Evolutionary conservation across 768 basidiomycete species (phyloP), one percentile per base, ranked within the genome.

Genomic region (Rhizopogon sp.): DNA sequence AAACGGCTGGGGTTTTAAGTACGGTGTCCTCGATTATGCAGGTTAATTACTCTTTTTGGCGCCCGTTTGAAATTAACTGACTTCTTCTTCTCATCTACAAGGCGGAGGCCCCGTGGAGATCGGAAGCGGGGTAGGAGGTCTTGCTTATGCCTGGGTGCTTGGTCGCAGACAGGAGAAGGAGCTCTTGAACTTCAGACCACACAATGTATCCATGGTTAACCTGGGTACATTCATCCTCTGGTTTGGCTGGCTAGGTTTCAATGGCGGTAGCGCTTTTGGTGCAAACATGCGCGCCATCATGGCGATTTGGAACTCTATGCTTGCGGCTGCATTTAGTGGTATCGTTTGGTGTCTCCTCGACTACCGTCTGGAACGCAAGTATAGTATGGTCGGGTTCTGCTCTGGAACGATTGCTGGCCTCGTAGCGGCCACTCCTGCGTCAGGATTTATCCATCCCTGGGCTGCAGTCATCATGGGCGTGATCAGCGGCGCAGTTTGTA

Each of bases 161-260:
- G 94, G 94, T 17, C 84, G 85, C 49, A 80, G 94, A 56, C 77
- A 84, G 58, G 84, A 88, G 60, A 79, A 79, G 43, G 85, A 90
- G 61, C 69, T 89, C 8, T 66, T 83, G 56, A 88, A 88, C 67
- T 94, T 93, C 74, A 80, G 90, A 57, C 92, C 93, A 7, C 90
- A 95, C 71, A 92, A 93, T 67, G 90, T 93, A 20, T 84, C 88
- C 33, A 74, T 89, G 67, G 88, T 94, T 62, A 81, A 81, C 60
- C 79, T 94, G 53, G 92, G 93, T 59, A 93, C 89, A 8, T 88
- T 85, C 61, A 79, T 93, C 59, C 83, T 93, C 52, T 93, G 88
- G 89, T 88, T 94, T 66, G 90, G 91, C 25, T 91, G 85, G 84
- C 72, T 87, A 54, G 90, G 88, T n/a, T 93, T 93, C 78, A 95